These are phyloP conservation scores for Fomitiporia mediterranea DNA, from an alignment of 1,284 basidiomycete genomes.

Conservation along the genomic window DNA sequence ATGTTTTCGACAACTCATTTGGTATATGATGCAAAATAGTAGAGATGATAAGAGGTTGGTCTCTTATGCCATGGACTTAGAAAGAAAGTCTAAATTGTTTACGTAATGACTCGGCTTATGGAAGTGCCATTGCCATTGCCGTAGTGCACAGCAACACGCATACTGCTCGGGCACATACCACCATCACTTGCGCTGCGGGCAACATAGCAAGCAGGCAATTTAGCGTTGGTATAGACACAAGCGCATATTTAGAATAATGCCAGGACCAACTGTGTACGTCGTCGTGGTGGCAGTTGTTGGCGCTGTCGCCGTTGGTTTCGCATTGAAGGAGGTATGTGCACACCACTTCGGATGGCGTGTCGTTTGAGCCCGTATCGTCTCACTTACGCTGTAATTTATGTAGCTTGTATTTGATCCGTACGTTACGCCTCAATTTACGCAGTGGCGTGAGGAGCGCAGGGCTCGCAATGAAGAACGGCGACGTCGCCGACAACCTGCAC, in stretches of 20 bases:
- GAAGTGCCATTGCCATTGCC: no score
- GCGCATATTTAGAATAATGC: neutral
- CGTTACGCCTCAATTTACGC: constrained; percentile 3
- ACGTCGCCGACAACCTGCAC: neutral
- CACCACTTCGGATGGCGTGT: neutral
- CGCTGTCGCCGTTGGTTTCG: constrained; percentile 7
- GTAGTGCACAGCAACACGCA: no score
- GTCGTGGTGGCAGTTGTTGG: constrained; percentile 6
- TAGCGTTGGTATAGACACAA: no score
- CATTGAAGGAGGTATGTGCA: constrained; percentile 15
- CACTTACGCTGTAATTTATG: neutral
- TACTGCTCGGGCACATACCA: no score
- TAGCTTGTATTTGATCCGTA: constrained; percentile 17
- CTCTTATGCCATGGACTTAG: no score
- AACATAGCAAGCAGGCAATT: no score
- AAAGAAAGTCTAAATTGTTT: no score
- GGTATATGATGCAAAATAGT: no score
- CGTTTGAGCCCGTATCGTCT: neutral
- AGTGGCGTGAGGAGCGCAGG: constrained; percentile 10
- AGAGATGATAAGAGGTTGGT: no score
- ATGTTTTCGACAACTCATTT: no score
- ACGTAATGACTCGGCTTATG: no score
- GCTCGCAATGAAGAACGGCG: neutral
- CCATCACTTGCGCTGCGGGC: neutral
- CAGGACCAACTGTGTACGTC: constrained; percentile 14